These are phyloP conservation scores for Puccinia novopanici DNA, from an alignment of 1,284 basidiomycete species.

Conservation along the genomic window DNA sequence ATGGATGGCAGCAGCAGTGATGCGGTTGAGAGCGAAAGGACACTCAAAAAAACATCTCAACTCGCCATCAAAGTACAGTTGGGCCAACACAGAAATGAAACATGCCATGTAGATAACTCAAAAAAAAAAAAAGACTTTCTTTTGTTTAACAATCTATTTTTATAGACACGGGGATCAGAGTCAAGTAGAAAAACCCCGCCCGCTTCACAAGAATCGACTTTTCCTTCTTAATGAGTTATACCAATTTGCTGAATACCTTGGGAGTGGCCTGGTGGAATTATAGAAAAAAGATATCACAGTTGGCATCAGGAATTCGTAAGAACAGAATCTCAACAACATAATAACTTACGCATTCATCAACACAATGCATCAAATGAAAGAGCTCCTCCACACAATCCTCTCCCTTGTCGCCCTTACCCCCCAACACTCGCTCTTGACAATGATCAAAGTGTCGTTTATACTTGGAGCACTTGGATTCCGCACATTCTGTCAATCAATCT, in stretches of 20 bases:
- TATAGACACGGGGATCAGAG: no score
- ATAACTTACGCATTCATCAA: constrained; percentile 50
- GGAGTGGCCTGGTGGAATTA: constrained; percentile 28
- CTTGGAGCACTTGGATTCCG: constrained; percentile 47
- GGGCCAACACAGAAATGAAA: no score
- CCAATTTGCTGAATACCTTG: constrained; percentile 35
- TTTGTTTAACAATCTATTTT: no score
- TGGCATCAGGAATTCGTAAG: not conserved
- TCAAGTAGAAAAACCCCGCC: no score
- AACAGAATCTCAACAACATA: not conserved
- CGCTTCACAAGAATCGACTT: no score
- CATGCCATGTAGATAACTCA: no score
- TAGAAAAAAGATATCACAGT: not conserved
- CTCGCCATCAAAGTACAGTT: no score
- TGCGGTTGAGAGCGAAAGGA: no score
- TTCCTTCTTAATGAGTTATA: not conserved
- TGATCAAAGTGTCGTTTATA: constrained; percentile 51
- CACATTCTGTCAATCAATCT: constrained; percentile 26
- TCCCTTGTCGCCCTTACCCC: constrained; percentile 45
- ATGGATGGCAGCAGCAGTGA: no score
- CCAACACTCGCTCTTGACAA: constrained; percentile 47
- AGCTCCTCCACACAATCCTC: constrained; percentile 51
- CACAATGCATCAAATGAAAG: constrained; percentile 51
- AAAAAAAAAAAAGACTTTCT: no score
- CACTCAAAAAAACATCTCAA: no score